Evolutionary conservation across 177 flowering plant genomes (phyloP), one percentile per base, ranked within the genome.

Genomic region (Vitis hybrid): DNA sequence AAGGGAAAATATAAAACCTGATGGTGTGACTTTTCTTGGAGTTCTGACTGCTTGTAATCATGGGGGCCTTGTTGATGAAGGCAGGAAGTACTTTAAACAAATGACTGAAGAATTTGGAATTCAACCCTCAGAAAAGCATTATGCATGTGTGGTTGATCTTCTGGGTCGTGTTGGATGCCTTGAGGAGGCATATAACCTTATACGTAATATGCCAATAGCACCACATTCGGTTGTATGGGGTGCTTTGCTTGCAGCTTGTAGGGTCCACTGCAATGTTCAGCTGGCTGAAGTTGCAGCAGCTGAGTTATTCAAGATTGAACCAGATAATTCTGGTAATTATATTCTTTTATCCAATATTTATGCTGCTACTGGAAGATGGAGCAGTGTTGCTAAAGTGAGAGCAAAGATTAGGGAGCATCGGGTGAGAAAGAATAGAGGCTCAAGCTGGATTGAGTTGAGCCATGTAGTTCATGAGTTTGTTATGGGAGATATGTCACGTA

Each of bases 171-270:
- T 76, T 40, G 86, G 86, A 9, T 70, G 64, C 68, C 77, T 86
- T 64, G 70, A 70, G n/a, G 83, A 86, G 55, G 86, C 86, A 3
- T 56, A 75, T 67, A 49, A 80, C n/a, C 65, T 81, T 57, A 75
- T 83, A 52, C 27, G 32, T 10, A 71, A 54, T 61, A 82, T 86
- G 84, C 74, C 79, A 8, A 55, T 86, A 18, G 60, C 64, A 64
- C 83, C 85, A 9, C 55, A 60, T 57, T 64, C 84, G 11, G 72
- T 66, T 68, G 75, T 82, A 48, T 82, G 87, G 86, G 81, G 84
- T 35, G 78, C 89, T 52, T 52, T 85, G 66, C 84, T 83, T 62
- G 80, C 82, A n/a, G 84, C 85, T 61, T 83, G 87, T 70, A 77
- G 78, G 67, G 71, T 75, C 32, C 80, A 73, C 56, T 13, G 71